Percentiles rank a stretch among this genome's conserved stretches.
Evolutionary conservation across 495 filamentous ascomycete genomes (phyloP).

Genomic region (Aspergillus taichungensis): DNA sequence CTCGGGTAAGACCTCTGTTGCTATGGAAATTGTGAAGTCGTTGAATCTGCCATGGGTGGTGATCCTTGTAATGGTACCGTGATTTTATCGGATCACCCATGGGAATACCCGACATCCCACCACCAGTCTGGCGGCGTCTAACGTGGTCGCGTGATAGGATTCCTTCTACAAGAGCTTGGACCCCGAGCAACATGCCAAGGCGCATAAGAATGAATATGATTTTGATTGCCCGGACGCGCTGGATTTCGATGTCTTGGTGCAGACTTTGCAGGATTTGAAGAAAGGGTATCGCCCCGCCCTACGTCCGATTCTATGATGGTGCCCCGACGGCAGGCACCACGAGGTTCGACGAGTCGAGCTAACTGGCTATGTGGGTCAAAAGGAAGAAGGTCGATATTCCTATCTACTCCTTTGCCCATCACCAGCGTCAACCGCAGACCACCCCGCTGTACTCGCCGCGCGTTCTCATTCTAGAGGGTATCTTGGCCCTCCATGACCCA

Average conservation of each 20-base stretch:
- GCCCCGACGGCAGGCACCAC: not conserved
- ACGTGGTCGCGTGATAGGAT: slow-evolving; percentile 49
- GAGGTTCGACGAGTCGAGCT: not conserved
- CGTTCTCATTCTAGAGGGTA: slow-evolving; percentile 91
- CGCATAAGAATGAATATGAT: slow-evolving; percentile 87
- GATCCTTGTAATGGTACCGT: slow-evolving; percentile 82
- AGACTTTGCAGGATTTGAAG: slow-evolving; percentile 76
- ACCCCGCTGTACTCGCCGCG: slow-evolving; percentile 91
- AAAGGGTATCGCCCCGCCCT: slow-evolving; percentile 60
- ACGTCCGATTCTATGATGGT: not conserved
- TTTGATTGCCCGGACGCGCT: slow-evolving; percentile 93
- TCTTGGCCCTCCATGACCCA: slow-evolving; percentile 85
- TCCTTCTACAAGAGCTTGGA: slow-evolving; percentile 89
- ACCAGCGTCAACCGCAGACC: slow-evolving; percentile 69
- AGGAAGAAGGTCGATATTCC: slow-evolving; percentile 92
- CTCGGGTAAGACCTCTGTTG: slow-evolving; percentile 93
- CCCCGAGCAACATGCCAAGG: slow-evolving; percentile 60
- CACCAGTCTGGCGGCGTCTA: slow-evolving; percentile 12
- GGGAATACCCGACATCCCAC: not conserved
- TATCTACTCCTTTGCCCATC: slow-evolving; percentile 89
- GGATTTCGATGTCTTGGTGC: slow-evolving; percentile 83
- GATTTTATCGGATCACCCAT: slow-evolving; percentile 2
- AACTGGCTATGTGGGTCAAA: not conserved
- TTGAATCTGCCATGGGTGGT: slow-evolving; percentile 96
- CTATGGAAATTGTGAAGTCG: slow-evolving; percentile 79